Percentiles rank a stretch among this genome's conserved stretches.
Conservation (phyloP, 2,329 filamentous ascomycete genomes). For the Neocatenulostroma microsporum region DNA sequence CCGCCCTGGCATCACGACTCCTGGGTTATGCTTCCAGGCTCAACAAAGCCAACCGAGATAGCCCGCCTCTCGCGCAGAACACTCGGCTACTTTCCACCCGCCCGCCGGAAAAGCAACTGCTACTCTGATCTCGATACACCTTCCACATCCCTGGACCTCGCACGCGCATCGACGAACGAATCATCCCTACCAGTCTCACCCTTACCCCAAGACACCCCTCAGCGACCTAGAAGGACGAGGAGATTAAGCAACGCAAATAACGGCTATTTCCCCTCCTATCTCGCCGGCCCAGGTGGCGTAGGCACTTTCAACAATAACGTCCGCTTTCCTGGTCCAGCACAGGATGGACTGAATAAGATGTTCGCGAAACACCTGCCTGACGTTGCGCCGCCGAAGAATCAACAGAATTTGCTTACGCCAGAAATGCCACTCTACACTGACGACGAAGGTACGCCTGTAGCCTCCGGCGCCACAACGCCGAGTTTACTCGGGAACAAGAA, state of each 20-base stretch:
- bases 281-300: slow-evolving; percentile 79
- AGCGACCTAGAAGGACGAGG: slow-evolving; percentile 34
- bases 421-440: slow-evolving; percentile 51
- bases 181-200: slow-evolving; percentile 26
- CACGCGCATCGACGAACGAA: slow-evolving; percentile 36
- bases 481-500: slow-evolving; percentile 22
- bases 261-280: slow-evolving; percentile 42
- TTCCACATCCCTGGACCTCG: slow-evolving; percentile 55
- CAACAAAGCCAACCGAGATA: slow-evolving; percentile 68
- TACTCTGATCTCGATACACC: slow-evolving; percentile 56
- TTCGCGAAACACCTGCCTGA: slow-evolving; percentile 76
- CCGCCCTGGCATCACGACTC: slow-evolving; percentile 76
- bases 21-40: slow-evolving; percentile 75
- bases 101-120: slow-evolving; percentile 76
- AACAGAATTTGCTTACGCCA: slow-evolving; percentile 48
- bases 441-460: slow-evolving; percentile 18
- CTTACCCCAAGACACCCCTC: slow-evolving; percentile 29
- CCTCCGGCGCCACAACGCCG: slow-evolving; percentile 22
- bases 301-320: slow-evolving; percentile 69
- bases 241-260: slow-evolving; percentile 32
- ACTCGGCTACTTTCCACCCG: slow-evolving; percentile 85
- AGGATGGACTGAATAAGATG: slow-evolving; percentile 76
- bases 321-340: slow-evolving; percentile 69
- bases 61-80: slow-evolving; percentile 71
- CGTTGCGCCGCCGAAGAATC: slow-evolving; percentile 55